Base-by-base conservation (phyloP, 495 filamentous ascomycete genomes). In the Haplographium delicatum region DNA sequence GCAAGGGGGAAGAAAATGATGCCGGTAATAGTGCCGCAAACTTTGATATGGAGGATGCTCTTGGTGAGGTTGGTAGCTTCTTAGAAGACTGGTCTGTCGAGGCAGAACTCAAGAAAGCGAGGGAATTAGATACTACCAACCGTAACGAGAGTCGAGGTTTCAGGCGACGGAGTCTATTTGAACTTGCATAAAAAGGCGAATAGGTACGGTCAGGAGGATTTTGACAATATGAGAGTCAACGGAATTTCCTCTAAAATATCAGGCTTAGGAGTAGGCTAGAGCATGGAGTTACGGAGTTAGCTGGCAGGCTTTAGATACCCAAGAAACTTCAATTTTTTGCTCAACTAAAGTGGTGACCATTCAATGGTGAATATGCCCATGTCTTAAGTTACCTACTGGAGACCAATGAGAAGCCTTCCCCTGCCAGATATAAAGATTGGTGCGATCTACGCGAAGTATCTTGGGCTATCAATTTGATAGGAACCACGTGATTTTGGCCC, bases 71-170 rank as follows among this genome's bases (percentile, higher is more conserved):
- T 11, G 41, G 34, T 6, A 51, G 47, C 4, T 63, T 58, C 35
- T 28, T 63, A 11, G 51, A 53, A 28, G 48, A 51, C 7, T 63
- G 60, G 57, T 57, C 56, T 26, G 54, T 60, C 4, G 57, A 60
- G 11, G 20, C 47, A 1, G 60, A 57, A 24, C 19, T 60, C 7
- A 55, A 53, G 44, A 53, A 58, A 18, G 58, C 31, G 1, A 50
- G 45, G 11, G 37, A 41, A 11, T 31, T 19, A 22, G 24, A 42
- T 16, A 22, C 38, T 31, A 28, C 34, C 19, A 40, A 25, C 16
- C 7, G 11, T 8, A 38, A 20, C 1, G 53, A 54, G 27, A 49
- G 43, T 37, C 43, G 34, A 24, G 34, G 49, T 3, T 15, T 5
- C 13, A 57, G 27, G 37, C 45, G 47, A 22, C 44, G 47, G 33